Evolutionary conservation across 2,329 filamentous ascomycete species (phyloP).

Genomic region (Ceratocystis albifundus): DNA sequence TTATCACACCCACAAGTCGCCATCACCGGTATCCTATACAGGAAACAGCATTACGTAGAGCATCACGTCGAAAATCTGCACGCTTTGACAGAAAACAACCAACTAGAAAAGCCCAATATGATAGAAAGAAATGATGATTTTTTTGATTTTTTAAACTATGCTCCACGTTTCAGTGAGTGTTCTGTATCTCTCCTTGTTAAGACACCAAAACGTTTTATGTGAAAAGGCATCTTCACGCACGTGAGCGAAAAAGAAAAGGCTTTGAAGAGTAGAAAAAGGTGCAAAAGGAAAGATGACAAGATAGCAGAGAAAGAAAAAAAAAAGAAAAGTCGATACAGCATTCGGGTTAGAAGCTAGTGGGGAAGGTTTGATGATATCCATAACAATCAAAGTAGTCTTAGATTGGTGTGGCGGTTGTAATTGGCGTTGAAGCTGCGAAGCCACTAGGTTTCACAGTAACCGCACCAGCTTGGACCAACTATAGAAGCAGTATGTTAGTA

Average conservation of each 20-base stretch:
- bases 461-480: conserved; percentile 89
- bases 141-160: background rate
- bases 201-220: conserved; percentile 22
- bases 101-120: background rate
- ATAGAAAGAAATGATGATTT: background rate
- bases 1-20: background rate
- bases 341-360: background rate
- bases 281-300: conserved; percentile 14
- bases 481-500: conserved; percentile 26
- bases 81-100: too few species aligned
- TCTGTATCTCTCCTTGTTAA: conserved; percentile 24
- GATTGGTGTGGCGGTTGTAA: conserved; percentile 19
- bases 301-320: conserved; percentile 13
- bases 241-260: conserved; percentile 11
- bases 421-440: conserved; percentile 21
- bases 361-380: background rate
- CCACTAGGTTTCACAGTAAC: conserved; percentile 55
- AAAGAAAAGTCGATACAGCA: background rate
- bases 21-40: background rate
- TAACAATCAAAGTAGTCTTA: background rate
- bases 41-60: too few species aligned
- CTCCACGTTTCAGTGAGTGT: conserved; percentile 23
- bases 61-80: too few species aligned
- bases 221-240: conserved; percentile 19
- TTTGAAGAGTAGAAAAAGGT: conserved; percentile 1